Percentiles rank a stretch among this genome's conserved stretches.
These are phyloP conservation scores for Neofusicoccum kwambonambiense DNA, from an alignment of 2,329 filamentous ascomycete genomes.

Conservation along the genomic window DNA sequence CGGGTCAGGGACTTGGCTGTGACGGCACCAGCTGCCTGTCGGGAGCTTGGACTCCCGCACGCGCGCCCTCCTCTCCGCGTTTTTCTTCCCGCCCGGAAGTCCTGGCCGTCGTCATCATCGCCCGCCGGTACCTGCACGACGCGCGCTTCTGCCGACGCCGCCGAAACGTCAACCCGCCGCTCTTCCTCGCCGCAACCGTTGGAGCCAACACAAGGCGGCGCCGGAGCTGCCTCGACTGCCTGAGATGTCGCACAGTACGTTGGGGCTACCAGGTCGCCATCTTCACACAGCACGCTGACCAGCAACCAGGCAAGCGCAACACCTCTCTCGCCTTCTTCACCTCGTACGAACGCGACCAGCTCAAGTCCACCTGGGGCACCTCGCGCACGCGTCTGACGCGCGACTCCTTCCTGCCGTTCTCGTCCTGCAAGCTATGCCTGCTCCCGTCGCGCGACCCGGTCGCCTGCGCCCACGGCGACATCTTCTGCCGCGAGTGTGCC, in stretches of 20 bases:
- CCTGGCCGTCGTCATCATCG: conserved; percentile 16
- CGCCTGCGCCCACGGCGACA: conserved; percentile 76
- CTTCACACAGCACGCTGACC: not conserved
- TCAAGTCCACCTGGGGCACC: conserved; percentile 78
- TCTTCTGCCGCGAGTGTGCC: conserved; percentile 95
- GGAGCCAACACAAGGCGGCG: not conserved
- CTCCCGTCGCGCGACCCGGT: conserved; percentile 79
- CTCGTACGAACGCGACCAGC: conserved; percentile 79
- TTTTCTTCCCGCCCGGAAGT: not conserved
- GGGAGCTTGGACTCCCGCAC: conserved; percentile 12
- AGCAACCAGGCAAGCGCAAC: conserved; percentile 67
- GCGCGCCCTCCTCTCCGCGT: conserved; percentile 6
- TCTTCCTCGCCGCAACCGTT: not conserved
- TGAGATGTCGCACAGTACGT: conserved; percentile 53
- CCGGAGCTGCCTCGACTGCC: not conserved
- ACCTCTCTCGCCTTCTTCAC: conserved; percentile 93
- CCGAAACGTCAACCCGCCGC: not conserved
- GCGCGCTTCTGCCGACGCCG: not conserved
- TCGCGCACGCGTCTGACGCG: conserved; percentile 80
- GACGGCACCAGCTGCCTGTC: not conserved
- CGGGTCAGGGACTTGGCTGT: not conserved
- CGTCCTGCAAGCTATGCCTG: conserved; percentile 83
- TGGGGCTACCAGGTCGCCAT: not conserved
- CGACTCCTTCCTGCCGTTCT: conserved; percentile 90
- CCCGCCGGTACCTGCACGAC: not conserved